A percentile compares a stretch with the other conserved stretches of the same genome.
Evolutionary conservation across 768 basidiomycete genomes (phyloP).

Genomic region (Cantharellus anzutake): DNA sequence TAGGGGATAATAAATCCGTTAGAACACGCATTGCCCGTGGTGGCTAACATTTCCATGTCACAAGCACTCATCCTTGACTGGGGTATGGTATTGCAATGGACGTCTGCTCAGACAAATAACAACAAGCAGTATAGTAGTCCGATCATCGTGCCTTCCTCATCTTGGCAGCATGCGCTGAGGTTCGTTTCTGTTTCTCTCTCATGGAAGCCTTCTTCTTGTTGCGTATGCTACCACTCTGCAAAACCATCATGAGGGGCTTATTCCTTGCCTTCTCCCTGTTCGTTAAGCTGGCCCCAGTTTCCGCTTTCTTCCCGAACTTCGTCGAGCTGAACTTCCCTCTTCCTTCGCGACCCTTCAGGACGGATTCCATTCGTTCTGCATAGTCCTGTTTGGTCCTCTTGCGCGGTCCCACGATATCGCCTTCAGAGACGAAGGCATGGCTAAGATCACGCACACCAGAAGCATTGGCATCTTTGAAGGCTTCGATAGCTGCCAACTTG

Average conservation of each 20-base stretch:
- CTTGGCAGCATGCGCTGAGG: conserved; percentile 56
- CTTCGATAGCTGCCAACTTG: conserved; percentile 68
- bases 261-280: conserved; percentile 86
- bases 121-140: neutral
- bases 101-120: neutral
- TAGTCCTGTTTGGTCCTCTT: conserved; percentile 91
- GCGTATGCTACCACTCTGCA: conserved; percentile 54
- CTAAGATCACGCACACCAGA: conserved; percentile 11
- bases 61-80: too few species aligned
- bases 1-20: too few species aligned
- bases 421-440: conserved; percentile 61
- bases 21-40: too few species aligned
- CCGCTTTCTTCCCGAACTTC: conserved; percentile 87
- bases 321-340: conserved; percentile 80
- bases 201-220: conserved; percentile 71
- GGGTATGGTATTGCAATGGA: too few species aligned
- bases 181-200: conserved; percentile 60
- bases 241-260: conserved; percentile 91
- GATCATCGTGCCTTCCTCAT: conserved; percentile 31
- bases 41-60: too few species aligned
- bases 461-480: conserved; percentile 34
- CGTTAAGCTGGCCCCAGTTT: conserved; percentile 62
- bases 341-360: conserved; percentile 85
- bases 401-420: conserved; percentile 80
- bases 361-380: conserved; percentile 79